phyloP scores from a whole-genome alignment of 2,329 filamentous ascomycete species.

The Chaetomium olivaceum region DNA sequence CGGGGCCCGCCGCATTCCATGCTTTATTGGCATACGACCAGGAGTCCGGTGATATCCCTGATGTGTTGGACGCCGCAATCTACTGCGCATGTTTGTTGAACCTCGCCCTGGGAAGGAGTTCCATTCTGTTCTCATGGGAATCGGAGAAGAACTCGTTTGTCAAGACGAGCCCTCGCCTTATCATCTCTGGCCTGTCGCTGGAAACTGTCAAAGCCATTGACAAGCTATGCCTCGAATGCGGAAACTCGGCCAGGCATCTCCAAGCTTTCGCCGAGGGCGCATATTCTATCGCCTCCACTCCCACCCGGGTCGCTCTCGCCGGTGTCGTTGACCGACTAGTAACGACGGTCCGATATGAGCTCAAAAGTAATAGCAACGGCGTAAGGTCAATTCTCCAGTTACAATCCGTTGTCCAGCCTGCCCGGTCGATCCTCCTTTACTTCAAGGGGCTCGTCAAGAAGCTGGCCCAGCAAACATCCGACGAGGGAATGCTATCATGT shows the following conservation, averaged over 20 bases:
- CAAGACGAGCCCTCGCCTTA: slow-evolving; percentile 47
- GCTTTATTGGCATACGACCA: slow-evolving; percentile 52
- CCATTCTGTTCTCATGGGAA: slow-evolving; percentile 68
- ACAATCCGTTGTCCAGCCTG: slow-evolving; percentile 50
- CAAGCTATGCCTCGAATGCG: slow-evolving; percentile 48
- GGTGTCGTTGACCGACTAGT: slow-evolving; percentile 52
- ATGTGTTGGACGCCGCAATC: slow-evolving; percentile 49
- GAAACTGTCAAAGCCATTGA: slow-evolving; percentile 51
- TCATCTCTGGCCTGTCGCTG: slow-evolving; percentile 59
- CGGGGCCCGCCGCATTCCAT: slow-evolving; percentile 66
- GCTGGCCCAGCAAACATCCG: slow-evolving; percentile 47
- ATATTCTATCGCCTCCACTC: slow-evolving; percentile 47
- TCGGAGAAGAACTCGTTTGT: slow-evolving; percentile 54
- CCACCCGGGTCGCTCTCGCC: slow-evolving; percentile 54
- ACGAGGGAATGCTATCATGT: slow-evolving; percentile 62
- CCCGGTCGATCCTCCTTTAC: slow-evolving; percentile 52
- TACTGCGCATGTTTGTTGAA: slow-evolving; percentile 63
- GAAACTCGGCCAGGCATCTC: slow-evolving; percentile 50
- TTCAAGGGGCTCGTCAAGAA: slow-evolving; percentile 54
- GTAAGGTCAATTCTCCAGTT: slow-evolving; percentile 55
- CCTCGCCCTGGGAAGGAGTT: slow-evolving; percentile 69
- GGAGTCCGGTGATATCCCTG: slow-evolving; percentile 39
- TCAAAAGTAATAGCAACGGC: slow-evolving; percentile 46
- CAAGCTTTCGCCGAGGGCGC: slow-evolving; percentile 49
- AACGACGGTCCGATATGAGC: slow-evolving; percentile 50